Base-by-base conservation (phyloP, 768 basidiomycete species). In the Collybiopsis confluens region DNA sequence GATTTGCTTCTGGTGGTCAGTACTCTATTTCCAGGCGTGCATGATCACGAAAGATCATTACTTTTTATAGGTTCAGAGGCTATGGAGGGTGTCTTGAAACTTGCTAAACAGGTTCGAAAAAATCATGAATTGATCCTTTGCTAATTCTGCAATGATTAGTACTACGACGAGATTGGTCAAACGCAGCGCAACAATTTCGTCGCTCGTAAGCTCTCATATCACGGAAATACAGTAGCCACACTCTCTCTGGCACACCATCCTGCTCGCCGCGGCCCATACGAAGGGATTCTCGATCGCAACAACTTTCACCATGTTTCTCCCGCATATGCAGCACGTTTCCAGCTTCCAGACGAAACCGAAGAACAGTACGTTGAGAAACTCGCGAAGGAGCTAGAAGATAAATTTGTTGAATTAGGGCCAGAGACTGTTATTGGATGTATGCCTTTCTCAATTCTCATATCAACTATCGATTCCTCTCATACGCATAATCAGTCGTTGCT, bases 281-380 rank as follows among this genome's bases (percentile, higher is more conserved):
- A 74, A 36, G 77, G 71, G 35, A 77, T 90, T 47, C 69, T 92
- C 26, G 80, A 90, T 62, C 66, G 74, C 8, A 67, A 79, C 2
- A 75, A 81, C 61, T 94, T 88, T 65, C 86, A 92, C 64, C 89
- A 92, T 61, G 91, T 92, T 55, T 90, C 89, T 26, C 92, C 92
- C 0, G 93, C 92, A 8, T 93, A 88, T 64, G 83, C 87, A 1
- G 85, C 82, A 59, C 83, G 92, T n/a, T 90, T 90, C 70, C 76
- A 88, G 64, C 75, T 68, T 11, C 62, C 72, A 2, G 80, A 78
- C 21, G 93, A 96, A 68, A 81, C 80, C 1, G 88, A 88, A 59
- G 88, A 83, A 51, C 76, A 88, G 61, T 95, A 94, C 57, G 88
- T 92, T 1, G 80, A 85, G 54, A 77, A 90, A 23, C 75, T 93